phyloP scores from a whole-genome alignment of 805 yeast species.

The Metschnikowia peoriensis region DNA sequence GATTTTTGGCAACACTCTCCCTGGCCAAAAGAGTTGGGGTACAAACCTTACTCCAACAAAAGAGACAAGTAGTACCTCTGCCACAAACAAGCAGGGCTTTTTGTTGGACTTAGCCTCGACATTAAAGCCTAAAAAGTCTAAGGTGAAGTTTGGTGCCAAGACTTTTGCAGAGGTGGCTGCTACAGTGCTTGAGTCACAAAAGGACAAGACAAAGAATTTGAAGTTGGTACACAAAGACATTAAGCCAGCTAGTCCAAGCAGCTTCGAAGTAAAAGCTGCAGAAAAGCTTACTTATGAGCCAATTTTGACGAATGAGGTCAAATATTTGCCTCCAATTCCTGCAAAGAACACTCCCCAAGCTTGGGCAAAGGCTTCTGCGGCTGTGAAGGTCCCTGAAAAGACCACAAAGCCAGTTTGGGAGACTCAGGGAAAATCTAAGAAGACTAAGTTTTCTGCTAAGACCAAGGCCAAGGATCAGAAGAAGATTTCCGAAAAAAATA shows the following conservation, averaged over 20 bases:
- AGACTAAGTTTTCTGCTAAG: not conserved
- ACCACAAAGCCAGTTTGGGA: not conserved
- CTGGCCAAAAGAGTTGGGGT: not conserved
- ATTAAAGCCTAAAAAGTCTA: not conserved
- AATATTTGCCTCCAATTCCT: not conserved
- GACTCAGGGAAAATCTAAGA: not conserved
- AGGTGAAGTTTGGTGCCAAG: not conserved
- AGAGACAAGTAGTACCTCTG: not conserved
- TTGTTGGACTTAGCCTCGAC: not conserved
- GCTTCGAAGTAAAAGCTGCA: not conserved
- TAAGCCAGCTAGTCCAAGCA: not conserved
- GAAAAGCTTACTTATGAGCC: not conserved
- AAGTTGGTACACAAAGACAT: not conserved
- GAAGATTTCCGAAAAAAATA: not conserved
- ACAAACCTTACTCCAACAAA: not conserved
- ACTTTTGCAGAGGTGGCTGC: not conserved
- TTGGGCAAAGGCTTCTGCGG: not conserved
- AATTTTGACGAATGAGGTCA: not conserved
- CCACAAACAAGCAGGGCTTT: not conserved
- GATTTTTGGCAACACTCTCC: not conserved
- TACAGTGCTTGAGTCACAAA: not conserved
- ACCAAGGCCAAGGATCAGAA: not conserved
- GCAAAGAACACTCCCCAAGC: not conserved
- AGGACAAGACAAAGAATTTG: not conserved
- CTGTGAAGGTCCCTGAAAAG: not conserved